Evolutionary conservation across 2,329 filamentous ascomycete genomes (phyloP).

Genomic region (Pleomassaria siparia): DNA sequence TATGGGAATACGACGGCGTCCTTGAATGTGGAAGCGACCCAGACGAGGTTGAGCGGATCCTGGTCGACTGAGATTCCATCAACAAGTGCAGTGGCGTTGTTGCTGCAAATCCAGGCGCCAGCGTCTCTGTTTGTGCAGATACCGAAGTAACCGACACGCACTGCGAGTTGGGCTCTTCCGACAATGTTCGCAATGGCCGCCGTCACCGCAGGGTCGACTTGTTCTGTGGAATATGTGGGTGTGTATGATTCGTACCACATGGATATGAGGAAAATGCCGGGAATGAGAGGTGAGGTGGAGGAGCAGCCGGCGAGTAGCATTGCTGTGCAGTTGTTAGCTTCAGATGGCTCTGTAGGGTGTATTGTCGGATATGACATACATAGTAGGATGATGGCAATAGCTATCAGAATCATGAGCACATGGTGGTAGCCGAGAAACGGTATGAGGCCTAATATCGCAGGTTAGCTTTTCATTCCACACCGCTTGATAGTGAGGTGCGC

Average conservation of each 20-base stretch:
- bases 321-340: conserved; percentile 56
- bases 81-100: conserved; percentile 92
- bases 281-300: conserved; percentile 91
- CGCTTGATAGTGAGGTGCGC: conserved; percentile 18
- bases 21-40: conserved; percentile 96
- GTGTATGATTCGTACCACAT: conserved; percentile 91
- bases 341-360: conserved; percentile 13
- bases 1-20: conserved; percentile 99
- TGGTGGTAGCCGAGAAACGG: conserved; percentile 71
- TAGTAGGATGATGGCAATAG: conserved; percentile 87
- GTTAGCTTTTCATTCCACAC: conserved; percentile 27
- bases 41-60: conserved; percentile 95
- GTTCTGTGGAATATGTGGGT: conserved; percentile 77
- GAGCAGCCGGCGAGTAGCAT: conserved; percentile 93
- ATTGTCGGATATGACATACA: conserved; percentile 64
- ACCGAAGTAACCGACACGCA: conserved; percentile 95
- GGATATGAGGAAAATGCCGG: conserved; percentile 96
- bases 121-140: conserved; percentile 93
- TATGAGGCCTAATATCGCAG: conserved; percentile 52
- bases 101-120: conserved; percentile 90
- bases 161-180: conserved; percentile 78
- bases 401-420: conserved; percentile 97
- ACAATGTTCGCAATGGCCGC: conserved; percentile 89
- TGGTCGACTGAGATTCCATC: conserved; percentile 87
- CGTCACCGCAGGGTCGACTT: conserved; percentile 87